Evolutionary conservation across 2,329 filamentous ascomycete genomes (phyloP).

Genomic region (Neoascochyta sp.): DNA sequence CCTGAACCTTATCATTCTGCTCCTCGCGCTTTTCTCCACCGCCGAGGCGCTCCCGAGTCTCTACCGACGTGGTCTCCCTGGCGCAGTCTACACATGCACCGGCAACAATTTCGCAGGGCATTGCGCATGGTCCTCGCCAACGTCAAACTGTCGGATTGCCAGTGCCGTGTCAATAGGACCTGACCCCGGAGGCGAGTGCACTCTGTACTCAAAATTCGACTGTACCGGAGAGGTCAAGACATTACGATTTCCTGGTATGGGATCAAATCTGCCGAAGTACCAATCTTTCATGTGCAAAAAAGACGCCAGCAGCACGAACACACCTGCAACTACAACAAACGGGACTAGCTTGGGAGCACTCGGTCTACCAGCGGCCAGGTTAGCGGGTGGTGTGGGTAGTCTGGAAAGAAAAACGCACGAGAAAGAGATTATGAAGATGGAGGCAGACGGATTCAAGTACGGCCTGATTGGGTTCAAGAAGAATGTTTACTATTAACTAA

Average conservation of each 20-base stretch:
- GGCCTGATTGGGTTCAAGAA: constrained; percentile 35
- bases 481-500: constrained; percentile 25
- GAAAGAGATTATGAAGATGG: constrained; percentile 20
- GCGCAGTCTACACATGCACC: constrained; percentile 34
- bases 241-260: constrained; percentile 25
- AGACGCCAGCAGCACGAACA: constrained; percentile 3
- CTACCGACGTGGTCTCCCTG: constrained; percentile 31
- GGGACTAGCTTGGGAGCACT: constrained; percentile 1
- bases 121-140: constrained; percentile 29
- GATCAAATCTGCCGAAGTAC: constrained; percentile 17
- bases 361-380: constrained; percentile 7
- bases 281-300: constrained; percentile 23
- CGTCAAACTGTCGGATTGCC: constrained; percentile 20
- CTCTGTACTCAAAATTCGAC: constrained; percentile 18
- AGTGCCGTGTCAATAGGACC: constrained; percentile 30
- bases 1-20: constrained; percentile 6
- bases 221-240: constrained; percentile 22
- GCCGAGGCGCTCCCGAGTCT: constrained; percentile 12
- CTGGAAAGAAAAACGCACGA: constrained; percentile 16
- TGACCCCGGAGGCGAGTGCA: constrained; percentile 28
- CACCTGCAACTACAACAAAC: constrained; percentile 7
- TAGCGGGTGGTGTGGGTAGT: constrained; percentile 26
- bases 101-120: constrained; percentile 23
- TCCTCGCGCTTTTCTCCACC: constrained; percentile 9
- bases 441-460: constrained; percentile 23